Evolutionary conservation across 2,329 filamentous ascomycete species (phyloP).

Genomic region (Botryotinia narcissicola): DNA sequence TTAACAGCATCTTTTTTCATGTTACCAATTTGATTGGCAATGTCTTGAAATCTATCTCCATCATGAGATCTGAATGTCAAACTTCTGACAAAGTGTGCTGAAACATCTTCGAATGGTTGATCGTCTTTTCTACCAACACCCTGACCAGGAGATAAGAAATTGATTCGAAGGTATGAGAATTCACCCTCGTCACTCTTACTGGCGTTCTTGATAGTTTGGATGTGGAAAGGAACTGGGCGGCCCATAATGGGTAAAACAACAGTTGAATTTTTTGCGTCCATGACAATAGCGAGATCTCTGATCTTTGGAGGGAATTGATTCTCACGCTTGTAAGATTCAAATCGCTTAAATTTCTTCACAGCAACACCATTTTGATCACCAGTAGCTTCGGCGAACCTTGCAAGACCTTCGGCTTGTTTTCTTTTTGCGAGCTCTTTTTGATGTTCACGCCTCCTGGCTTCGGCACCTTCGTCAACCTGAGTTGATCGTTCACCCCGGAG

Average conservation of each 20-base stretch:
- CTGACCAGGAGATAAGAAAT: constrained; percentile 94
- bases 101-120: constrained; percentile 94
- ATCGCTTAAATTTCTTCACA: constrained; percentile 97
- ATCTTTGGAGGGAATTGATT: constrained; percentile 84
- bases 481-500: constrained; percentile 87
- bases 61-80: constrained; percentile 93
- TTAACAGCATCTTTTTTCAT: constrained; percentile 91
- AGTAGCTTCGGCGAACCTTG: constrained; percentile 80
- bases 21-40: constrained; percentile 89
- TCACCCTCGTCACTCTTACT: constrained; percentile 97
- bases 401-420: constrained; percentile 86
- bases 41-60: constrained; percentile 82
- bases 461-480: constrained; percentile 84
- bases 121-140: constrained; percentile 97
- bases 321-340: constrained; percentile 98
- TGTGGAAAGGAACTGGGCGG: constrained; percentile 95
- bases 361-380: constrained; percentile 84
- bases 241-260: constrained; percentile 97
- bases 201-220: constrained; percentile 97
- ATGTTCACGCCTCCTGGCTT: constrained; percentile 82
- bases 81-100: constrained; percentile 92
- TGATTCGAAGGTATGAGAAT: constrained; percentile 91
- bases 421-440: constrained; percentile 85
- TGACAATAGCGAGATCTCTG: constrained; percentile 82
- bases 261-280: constrained; percentile 86